Evolutionary conservation across 305 asterid species (phyloP), one percentile per base, ranked within the genome.

Genomic region (Solanum hybrid): DNA sequence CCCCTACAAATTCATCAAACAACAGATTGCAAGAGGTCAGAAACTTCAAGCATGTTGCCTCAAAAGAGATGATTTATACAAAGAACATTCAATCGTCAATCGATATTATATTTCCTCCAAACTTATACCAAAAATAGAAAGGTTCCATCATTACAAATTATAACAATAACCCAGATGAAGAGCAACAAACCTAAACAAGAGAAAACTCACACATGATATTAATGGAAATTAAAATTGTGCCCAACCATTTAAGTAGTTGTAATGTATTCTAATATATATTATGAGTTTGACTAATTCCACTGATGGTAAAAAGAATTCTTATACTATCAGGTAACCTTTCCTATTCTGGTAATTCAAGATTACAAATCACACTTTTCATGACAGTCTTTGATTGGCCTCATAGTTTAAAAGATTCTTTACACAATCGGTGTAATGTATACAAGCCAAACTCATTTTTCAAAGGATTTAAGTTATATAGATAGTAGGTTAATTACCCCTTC

Each of bases 1-100:
- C 88, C 88, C 77, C 88, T 85, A 57, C 75, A 70, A 79, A 57
- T 89, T 88, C 83, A n/a, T 7, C 20, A 36, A 22, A 79, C 86
- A 89, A 89, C 15, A 79, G 26, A 77, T 76, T 41, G 11, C 37
- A 17, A 65, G 41, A 68, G 76, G 76, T 89, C 70, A 70, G 29
- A 89, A 77, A 77, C 79, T 26, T 82, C 33, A 29, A 88, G 83
- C 1, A 45, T 76, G 29, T 34, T 45, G 10, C 32, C 24, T 33
- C 87, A 26, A 81, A 38, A 37, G 86, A 81, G 36, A 38, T 81
- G 24, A 11, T 39, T 38, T 38, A 1, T 81, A 81, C 68, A 81
- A 24, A 81, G 87, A 81, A 14, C 87, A 26, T 38, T 29, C 36
- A 38, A 13, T 38, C 8, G 1, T 24, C 24, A 81, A 81, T 81